Base-by-base conservation (phyloP, 441 rosid species). In the Erysimum cheiri region DNA sequence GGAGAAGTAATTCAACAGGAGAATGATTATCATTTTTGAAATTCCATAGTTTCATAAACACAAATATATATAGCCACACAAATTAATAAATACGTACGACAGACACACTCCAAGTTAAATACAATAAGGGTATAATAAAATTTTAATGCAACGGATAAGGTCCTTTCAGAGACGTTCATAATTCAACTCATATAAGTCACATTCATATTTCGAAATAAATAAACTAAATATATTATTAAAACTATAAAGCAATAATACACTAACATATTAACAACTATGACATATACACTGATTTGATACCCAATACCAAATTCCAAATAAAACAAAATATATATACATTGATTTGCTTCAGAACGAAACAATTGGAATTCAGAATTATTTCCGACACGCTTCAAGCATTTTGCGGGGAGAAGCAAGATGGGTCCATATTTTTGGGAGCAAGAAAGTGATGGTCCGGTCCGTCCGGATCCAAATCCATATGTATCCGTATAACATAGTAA, bases 381-480 rank as follows among this genome's bases (percentile, higher is more conserved):
- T 29, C 70, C 40, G 52, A 66, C 60, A 65, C 29, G 39, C 48
- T n/a, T 7, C 36, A 14, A 52, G 70, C 49, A 50, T 65, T 53
- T 66, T 29, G 50, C 39, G 60, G 40, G 29, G 50, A 66, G 70
- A 66, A 53, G 70, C 52, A 66, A 66, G 15, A 22, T 52, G 50
- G 61, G 70, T 66, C 70, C 39, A 22, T 53, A 29, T 26, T 37
- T 22, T 37, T 5, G 26, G 22, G 26, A 35, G 59, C 29, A 29
- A 37, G 29, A 39, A 64, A 35, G 22, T 64, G 46, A 13, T 31
- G 2, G 6, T 47, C 22, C 4, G 4, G 13, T n/a, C n/a, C n/a
- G n/a, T n/a, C n/a, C n/a, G n/a, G n/a, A 48, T 64, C 69, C 35
- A 64, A 46, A 31, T 61, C 14, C 29, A 31, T 29, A 14, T 29